phyloP scores from a whole-genome alignment of 177 flowering plant species.

The Vitis hybrid region DNA sequence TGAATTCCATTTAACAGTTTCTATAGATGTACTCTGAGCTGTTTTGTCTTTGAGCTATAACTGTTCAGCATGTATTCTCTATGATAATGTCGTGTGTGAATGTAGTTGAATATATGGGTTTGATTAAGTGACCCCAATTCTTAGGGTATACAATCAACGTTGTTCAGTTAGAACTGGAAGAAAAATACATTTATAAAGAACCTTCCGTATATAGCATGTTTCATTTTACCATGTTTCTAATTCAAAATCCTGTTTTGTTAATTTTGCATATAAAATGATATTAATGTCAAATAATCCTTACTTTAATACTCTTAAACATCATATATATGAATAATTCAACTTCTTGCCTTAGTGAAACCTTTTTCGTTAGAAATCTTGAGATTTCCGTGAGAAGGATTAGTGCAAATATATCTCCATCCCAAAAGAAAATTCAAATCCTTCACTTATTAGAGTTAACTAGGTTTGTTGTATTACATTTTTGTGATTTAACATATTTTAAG shows the following conservation, averaged over 20 bases:
- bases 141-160: not conserved
- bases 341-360: not conserved
- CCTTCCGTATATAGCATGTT: not conserved
- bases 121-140: not conserved
- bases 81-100: not conserved
- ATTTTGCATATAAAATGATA: not conserved
- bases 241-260: not conserved
- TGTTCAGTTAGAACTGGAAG: not conserved
- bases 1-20: not conserved
- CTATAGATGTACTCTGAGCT: not conserved
- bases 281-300: no score
- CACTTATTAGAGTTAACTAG: not conserved
- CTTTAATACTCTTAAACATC: no score
- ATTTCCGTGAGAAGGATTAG: not conserved
- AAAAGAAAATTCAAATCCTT: not conserved
- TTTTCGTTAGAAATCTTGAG: not conserved
- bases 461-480: not conserved
- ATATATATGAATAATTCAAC: not conserved
- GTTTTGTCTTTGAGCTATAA: not conserved
- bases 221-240: not conserved
- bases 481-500: not conserved
- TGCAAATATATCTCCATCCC: not conserved
- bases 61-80: not conserved
- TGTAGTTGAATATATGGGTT: not conserved
- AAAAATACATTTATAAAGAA: not conserved